Evolutionary conservation across 1,284 basidiomycete genomes (phyloP).

Genomic region (Porodaedalea pini): DNA sequence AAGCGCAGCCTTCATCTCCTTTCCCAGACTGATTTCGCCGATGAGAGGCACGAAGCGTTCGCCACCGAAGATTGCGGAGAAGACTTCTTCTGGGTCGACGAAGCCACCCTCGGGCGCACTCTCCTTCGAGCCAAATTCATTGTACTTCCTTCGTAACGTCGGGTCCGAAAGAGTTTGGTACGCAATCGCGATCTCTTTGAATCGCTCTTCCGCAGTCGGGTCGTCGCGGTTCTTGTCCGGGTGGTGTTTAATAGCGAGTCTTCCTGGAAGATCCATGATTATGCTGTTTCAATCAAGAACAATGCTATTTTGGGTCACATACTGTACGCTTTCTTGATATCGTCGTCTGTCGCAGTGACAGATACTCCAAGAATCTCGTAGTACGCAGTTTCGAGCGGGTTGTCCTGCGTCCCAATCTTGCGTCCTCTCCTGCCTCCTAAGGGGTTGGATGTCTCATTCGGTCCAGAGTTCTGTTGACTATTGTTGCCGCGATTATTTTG

Average conservation of each 20-base stretch:
- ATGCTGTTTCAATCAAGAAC: too few relatives aligned
- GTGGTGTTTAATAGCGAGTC: slow-evolving; percentile 90
- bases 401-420: slow-evolving; percentile 84
- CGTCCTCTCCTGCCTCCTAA: slow-evolving; percentile 41
- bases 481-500: slow-evolving; percentile 24
- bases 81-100: slow-evolving; percentile 84
- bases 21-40: slow-evolving; percentile 79
- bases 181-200: slow-evolving; percentile 86
- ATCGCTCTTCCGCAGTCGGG: slow-evolving; percentile 85
- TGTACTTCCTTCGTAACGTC: slow-evolving; percentile 84
- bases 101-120: slow-evolving; percentile 73
- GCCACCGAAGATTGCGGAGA: slow-evolving; percentile 90
- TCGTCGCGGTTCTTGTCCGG: slow-evolving; percentile 94
- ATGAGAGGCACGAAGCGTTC: slow-evolving; percentile 83
- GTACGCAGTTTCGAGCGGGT: slow-evolving; percentile 85
- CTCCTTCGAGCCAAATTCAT: slow-evolving; percentile 84
- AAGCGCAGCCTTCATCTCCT: slow-evolving; percentile 97
- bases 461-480: slow-evolving; percentile 27
- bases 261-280: slow-evolving; percentile 43
- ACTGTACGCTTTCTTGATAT: slow-evolving; percentile 96
- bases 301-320: slow-evolving; percentile 36
- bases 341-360: slow-evolving; percentile 73
- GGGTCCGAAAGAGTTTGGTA: slow-evolving; percentile 90
- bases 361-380: slow-evolving; percentile 82
- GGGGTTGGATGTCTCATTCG: slow-evolving; percentile 20